Percentiles rank a stretch among this genome's conserved stretches.
phyloP scores from a whole-genome alignment of 192 early-diverging fungal genomes.

The Mortierella alpina region DNA sequence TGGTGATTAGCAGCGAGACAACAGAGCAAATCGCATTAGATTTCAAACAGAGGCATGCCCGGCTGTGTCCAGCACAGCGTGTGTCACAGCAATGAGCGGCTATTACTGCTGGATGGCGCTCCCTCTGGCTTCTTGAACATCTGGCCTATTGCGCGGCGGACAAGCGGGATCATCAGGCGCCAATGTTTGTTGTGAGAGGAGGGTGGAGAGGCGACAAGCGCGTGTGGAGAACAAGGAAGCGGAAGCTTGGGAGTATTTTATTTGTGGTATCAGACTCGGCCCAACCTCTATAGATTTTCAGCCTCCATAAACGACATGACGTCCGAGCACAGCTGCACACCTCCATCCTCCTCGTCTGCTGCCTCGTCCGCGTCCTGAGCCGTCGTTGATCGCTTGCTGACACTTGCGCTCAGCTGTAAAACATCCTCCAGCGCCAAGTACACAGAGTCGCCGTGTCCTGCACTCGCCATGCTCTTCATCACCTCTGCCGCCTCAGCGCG shows the following conservation, averaged over 20 bases:
- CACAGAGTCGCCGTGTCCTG: slow-evolving; percentile 48
- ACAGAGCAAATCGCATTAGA: neutral
- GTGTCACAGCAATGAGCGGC: too few relatives aligned
- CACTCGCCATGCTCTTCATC: slow-evolving; percentile 33
- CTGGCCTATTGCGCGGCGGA: too few relatives aligned
- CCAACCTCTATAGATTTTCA: neutral
- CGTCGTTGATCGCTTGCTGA: neutral
- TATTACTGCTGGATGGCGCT: too few relatives aligned
- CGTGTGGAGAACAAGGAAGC: neutral
- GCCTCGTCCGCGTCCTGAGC: neutral
- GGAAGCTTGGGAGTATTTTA: neutral
- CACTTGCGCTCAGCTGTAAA: neutral
- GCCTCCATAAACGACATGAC: slow-evolving; percentile 20
- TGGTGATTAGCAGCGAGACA: neutral
- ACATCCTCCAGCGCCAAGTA: slow-evolving; percentile 22
- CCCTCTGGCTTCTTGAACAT: too few relatives aligned
- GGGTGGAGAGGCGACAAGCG: neutral
- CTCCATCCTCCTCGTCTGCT: slow-evolving; percentile 1
- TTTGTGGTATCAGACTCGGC: neutral
- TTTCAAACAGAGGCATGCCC: neutral
- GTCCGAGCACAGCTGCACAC: slow-evolving; percentile 12
- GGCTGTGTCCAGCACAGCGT: too few relatives aligned
- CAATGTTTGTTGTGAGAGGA: too few relatives aligned
- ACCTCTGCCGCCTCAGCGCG: slow-evolving; percentile 27
- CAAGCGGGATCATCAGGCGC: too few relatives aligned